Evolutionary conservation across 2,329 filamentous ascomycete species (phyloP), one percentile per base, ranked within the genome.

Genomic region (Davidsoniella virescens): DNA sequence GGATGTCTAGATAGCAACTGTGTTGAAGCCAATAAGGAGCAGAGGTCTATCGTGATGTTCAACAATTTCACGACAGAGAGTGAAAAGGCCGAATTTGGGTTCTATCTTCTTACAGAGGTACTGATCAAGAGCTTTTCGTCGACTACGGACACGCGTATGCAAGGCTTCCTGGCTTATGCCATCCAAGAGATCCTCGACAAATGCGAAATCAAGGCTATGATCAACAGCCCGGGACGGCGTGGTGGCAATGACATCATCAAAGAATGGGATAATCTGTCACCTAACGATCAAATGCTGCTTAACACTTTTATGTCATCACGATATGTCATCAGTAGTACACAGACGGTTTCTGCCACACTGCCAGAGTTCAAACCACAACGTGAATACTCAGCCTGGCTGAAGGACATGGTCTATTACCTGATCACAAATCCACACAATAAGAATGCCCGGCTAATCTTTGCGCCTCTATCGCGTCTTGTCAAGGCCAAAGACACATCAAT

Each of bases 1-100:
- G 92, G 93, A 5, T 94, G 88, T 56, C 68, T 98, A 18, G 93
- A 98, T 62, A 82, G 90, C 1, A 94, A 94, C 59, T 79, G 85
- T 53, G 77, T 95, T 1, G 92, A 98, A 59, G 78, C 78, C 0
- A 74, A 83, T 9, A 76, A 84, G 52, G 82, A 85, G 57, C 82
- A 87, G 57, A 80, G 76, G 55, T 82, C 87, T n/a, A 84, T 95
- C 49, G 76, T 96, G 20, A 79, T 96, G 46, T 66, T 88, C 37
- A 83, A 84, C 47, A 96, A 98, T 61, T 96, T 98, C 59, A 76
- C 82, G 42, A 75, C 76, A 43, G 71, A 76, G 14, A 75, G 77
- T 47, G 90, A 99, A 62, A 84, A 82, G 0, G 81, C 86, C 14
- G 80, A 92, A 54, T 99, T 96, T 63, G 78, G 87, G 6, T 71